These are phyloP conservation scores for Oxytropis ochrocephala DNA, from an alignment of 306 rosid genomes.

Conservation along the genomic window DNA sequence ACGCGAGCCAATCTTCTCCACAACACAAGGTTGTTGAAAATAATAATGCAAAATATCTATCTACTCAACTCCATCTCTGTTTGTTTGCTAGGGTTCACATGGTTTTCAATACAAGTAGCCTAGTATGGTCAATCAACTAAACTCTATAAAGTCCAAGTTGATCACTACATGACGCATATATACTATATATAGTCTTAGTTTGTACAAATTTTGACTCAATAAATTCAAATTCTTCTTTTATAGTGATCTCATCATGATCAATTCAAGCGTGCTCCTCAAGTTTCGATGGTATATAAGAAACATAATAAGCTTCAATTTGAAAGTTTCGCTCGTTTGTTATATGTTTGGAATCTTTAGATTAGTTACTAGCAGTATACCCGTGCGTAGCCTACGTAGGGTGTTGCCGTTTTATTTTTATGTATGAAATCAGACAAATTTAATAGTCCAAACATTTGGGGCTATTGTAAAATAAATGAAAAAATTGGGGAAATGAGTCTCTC, in stretches of 20 bases:
- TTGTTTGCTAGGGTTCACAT: background rate
- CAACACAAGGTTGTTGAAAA: background rate
- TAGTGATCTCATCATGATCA: background rate
- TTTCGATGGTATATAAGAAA: no score
- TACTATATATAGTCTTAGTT: background rate
- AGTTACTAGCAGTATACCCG: no score
- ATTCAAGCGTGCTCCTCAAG: background rate
- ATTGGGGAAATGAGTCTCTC: no score
- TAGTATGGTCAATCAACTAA: background rate
- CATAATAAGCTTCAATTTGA: no score
- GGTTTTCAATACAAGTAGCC: background rate
- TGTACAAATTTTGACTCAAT: background rate
- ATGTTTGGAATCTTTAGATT: no score
- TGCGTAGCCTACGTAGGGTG: no score
- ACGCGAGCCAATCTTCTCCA: background rate
- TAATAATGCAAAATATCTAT: background rate
- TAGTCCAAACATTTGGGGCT: no score
- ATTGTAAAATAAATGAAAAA: no score
- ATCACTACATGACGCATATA: background rate
- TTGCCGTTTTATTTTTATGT: no score
- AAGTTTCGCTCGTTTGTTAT: no score
- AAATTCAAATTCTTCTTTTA: background rate
- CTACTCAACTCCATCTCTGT: background rate
- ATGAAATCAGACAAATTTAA: no score
- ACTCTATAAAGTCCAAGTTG: background rate